Evolutionary conservation across 805 yeast genomes (phyloP).

Genomic region (Ogataea polymorpha): DNA sequence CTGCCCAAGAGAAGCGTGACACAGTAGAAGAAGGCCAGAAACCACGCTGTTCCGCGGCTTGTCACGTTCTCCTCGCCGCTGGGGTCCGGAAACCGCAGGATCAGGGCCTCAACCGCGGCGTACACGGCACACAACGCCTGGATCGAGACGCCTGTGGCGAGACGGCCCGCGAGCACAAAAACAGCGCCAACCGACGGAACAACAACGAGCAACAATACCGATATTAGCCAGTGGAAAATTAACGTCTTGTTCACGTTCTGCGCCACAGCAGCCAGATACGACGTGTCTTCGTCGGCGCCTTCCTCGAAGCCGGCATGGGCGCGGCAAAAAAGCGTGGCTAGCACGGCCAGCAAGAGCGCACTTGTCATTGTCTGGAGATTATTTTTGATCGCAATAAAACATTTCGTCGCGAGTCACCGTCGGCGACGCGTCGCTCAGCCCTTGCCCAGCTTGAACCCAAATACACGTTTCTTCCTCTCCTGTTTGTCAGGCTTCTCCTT

Average conservation of each 20-base stretch:
- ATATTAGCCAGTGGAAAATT: slow-evolving; percentile 62
- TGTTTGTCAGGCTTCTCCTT: slow-evolving; percentile 1
- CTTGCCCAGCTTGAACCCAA: slow-evolving; percentile 8
- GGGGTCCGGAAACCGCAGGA: slow-evolving; percentile 61
- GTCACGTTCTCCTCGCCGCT: slow-evolving; percentile 66
- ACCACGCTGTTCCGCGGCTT: slow-evolving; percentile 67
- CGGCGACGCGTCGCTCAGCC: slow-evolving; percentile 3
- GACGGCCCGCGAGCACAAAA: slow-evolving; percentile 51
- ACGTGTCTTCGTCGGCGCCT: slow-evolving; percentile 9
- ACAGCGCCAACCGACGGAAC: slow-evolving; percentile 56
- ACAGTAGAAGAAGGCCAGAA: slow-evolving; percentile 46
- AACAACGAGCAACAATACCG: slow-evolving; percentile 46
- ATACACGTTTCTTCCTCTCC: slow-evolving; percentile 6
- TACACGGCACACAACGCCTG: slow-evolving; percentile 49
- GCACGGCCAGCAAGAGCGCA: slow-evolving; percentile 1
- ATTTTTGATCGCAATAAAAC: background rate
- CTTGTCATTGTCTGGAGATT: slow-evolving; percentile 6
- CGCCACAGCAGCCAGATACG: slow-evolving; percentile 12
- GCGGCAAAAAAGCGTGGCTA: slow-evolving; percentile 1
- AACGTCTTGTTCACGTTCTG: slow-evolving; percentile 44
- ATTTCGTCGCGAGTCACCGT: slow-evolving; percentile 1
- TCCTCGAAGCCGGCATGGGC: slow-evolving; percentile 8
- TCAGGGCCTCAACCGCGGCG: slow-evolving; percentile 52
- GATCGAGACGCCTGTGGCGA: slow-evolving; percentile 42
- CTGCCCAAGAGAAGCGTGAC: slow-evolving; percentile 52